Evolutionary conservation across 805 yeast species (phyloP).

Genomic region (Candida michaelii): DNA sequence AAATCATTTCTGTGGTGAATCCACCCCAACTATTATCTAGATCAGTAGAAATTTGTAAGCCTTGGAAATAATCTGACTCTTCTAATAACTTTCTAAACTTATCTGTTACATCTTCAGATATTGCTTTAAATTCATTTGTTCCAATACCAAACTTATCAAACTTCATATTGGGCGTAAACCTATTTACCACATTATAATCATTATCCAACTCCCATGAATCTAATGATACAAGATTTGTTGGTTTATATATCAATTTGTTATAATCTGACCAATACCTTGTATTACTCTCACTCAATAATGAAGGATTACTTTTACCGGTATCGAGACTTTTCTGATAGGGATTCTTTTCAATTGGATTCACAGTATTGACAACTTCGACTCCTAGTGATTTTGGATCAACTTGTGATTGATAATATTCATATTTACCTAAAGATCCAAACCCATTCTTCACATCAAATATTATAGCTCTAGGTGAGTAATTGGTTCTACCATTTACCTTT

Average conservation of each 20-base stretch:
- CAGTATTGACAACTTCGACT: constrained; percentile 28
- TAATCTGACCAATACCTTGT: constrained; percentile 82
- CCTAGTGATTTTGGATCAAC: background rate
- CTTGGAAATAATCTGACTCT: constrained; percentile 70
- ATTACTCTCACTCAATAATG: constrained; percentile 34
- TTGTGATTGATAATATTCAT: constrained; percentile 41
- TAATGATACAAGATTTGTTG: constrained; percentile 55
- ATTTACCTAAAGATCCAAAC: constrained; percentile 62
- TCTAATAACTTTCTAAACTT: constrained; percentile 67
- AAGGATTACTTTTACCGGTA: constrained; percentile 29
- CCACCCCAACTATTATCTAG: constrained; percentile 87
- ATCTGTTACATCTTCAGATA: constrained; percentile 39
- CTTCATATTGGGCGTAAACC: constrained; percentile 30
- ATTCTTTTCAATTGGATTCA: constrained; percentile 44
- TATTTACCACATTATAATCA: constrained; percentile 19
- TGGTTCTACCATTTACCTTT: constrained; percentile 30
- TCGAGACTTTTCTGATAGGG: constrained; percentile 68
- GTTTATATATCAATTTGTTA: constrained; percentile 63
- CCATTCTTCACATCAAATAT: constrained; percentile 84
- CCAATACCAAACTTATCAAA: constrained; percentile 60
- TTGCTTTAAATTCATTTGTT: constrained; percentile 50
- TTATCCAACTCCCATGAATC: constrained; percentile 54
- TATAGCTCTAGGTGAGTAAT: constrained; percentile 75
- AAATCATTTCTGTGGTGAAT: constrained; percentile 51
- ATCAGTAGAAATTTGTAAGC: constrained; percentile 69